phyloP scores from a whole-genome alignment of 164 flowering plant genomes.

The Dillenia suffruticosa region DNA sequence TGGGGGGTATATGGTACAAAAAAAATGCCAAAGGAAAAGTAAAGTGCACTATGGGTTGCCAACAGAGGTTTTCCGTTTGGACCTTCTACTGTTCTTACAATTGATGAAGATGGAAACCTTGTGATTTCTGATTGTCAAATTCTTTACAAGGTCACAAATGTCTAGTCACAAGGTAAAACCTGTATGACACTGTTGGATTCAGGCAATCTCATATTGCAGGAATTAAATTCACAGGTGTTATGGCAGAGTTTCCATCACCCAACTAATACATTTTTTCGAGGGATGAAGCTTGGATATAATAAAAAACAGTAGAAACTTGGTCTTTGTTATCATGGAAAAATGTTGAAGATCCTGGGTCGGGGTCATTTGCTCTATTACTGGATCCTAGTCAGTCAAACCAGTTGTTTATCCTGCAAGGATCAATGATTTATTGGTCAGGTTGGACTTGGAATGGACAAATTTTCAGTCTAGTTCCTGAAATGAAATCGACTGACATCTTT shows the following conservation, averaged over 20 bases:
- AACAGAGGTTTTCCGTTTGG: no score
- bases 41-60: no score
- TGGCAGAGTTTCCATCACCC: conserved; percentile 1
- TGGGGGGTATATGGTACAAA: no score
- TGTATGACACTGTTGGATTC: background rate
- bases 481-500: conserved; percentile 1
- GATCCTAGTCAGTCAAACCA: conserved; percentile 9
- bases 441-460: conserved; percentile 16
- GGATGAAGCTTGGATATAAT: background rate
- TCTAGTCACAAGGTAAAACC: no score
- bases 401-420: conserved; percentile 7
- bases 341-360: background rate
- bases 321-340: background rate
- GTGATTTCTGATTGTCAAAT: no score
- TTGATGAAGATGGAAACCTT: no score
- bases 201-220: background rate
- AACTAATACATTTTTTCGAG: background rate
- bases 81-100: no score
- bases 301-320: background rate
- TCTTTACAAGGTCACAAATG: no score
- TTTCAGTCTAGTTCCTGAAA: conserved; percentile 19
- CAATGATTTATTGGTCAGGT: conserved; percentile 11
- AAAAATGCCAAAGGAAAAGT: no score
- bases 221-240: background rate
- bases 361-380: background rate